Evolutionary conservation across 1,139 yeast species (phyloP), one percentile per base, ranked within the genome.

Genomic region (Candida frijolesensis): DNA sequence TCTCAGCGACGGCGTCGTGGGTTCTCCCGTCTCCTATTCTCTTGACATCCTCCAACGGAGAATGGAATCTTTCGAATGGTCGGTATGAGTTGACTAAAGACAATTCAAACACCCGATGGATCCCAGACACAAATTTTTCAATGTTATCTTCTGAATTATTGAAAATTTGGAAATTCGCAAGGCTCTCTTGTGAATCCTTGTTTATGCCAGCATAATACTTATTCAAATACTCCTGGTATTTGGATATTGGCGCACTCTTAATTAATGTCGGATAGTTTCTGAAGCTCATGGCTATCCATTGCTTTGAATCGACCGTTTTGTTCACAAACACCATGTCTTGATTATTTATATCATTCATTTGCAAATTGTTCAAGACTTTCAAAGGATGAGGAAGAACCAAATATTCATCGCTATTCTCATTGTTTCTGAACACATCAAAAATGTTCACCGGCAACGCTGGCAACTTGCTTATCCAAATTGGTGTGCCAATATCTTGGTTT

Each of bases 231-330:
- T 79, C 60, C 42, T 82, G 82, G 59, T 82, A 85, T 52, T 78
- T 76, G 0, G 91, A 83, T 2, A 80, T 62, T 0, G 96, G 94
- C 0, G 97, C 95, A 25, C 89, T 82, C 54, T 84, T 83, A 18
- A 92, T 91, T 47, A 91, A 67, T 0, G 95, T 84, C 0, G 97
- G 97, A 61, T 85, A 92, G 58, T 84, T 79, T 27, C 68, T 65
- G 56, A 85, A 88, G 30, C 96, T 87, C 80, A 92, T 78, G 10
- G 97, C 97, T 71, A 81, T 89, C 97, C 97, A 91, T 46, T 89
- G 86, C 10, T 66, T 58, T 4, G 84, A 83, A 49, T 77, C 77
- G 11, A 78, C 72, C 0, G 94, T 86, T 54, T 78, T 75, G 55
- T 87, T 89, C 19, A 91, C 72, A 62, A 83, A 90, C 1, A 91